A percentile compares a stretch with the other conserved stretches of the same genome.
phyloP scores from a whole-genome alignment of 2,329 filamentous ascomycete species.

The Stenocarpella maydis region DNA sequence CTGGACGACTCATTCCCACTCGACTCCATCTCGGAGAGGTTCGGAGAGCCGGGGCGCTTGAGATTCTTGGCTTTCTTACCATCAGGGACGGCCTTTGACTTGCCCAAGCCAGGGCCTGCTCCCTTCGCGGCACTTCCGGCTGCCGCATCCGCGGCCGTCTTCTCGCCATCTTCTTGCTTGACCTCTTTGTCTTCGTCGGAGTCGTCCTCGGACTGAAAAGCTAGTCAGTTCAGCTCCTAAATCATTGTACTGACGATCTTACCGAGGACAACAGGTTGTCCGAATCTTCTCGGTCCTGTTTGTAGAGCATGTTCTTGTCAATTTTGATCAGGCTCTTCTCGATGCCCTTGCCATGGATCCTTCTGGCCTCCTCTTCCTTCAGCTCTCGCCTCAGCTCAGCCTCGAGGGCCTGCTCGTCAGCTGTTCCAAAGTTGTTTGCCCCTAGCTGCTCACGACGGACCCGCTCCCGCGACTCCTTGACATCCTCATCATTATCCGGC shows the following conservation, averaged over 20 bases:
- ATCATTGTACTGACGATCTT: constrained; percentile 31
- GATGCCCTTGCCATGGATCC: constrained; percentile 77
- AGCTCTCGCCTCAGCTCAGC: constrained; percentile 75
- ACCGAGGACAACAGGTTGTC: constrained; percentile 48
- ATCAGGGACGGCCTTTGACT: constrained; percentile 54
- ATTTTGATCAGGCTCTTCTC: constrained; percentile 84
- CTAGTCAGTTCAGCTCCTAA: constrained; percentile 36
- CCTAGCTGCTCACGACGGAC: constrained; percentile 84
- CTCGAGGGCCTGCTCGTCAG: constrained; percentile 75
- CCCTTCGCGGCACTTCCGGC: constrained; percentile 72
- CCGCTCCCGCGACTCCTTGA: constrained; percentile 74
- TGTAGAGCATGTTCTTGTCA: constrained; percentile 88
- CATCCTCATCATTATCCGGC: constrained; percentile 81
- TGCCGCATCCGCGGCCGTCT: constrained; percentile 48
- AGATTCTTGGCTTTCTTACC: constrained; percentile 68
- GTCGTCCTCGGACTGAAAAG: constrained; percentile 58
- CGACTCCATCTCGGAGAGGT: constrained; percentile 76
- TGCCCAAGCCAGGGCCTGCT: constrained; percentile 59
- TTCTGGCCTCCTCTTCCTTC: constrained; percentile 73
- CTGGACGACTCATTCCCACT: constrained; percentile 89
- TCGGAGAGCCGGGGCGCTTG: constrained; percentile 87
- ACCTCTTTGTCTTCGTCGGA: constrained; percentile 63
- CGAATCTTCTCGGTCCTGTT: constrained; percentile 63
- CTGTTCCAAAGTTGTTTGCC: constrained; percentile 81
- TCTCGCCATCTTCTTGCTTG: constrained; percentile 58